Evolutionary conservation across 2,329 filamentous ascomycete genomes (phyloP).

Genomic region (Pyricularia sp.): DNA sequence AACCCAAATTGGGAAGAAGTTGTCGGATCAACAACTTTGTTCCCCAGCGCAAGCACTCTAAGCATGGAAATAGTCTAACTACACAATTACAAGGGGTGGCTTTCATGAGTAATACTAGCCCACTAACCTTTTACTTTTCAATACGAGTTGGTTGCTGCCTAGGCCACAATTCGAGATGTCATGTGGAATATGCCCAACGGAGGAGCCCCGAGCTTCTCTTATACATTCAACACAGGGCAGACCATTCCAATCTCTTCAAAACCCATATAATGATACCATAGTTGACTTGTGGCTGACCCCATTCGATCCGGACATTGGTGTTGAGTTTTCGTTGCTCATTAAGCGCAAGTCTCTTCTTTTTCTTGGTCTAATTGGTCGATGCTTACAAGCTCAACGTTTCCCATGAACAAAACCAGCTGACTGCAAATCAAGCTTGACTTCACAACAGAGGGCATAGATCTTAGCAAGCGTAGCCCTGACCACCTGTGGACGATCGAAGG

Average conservation of each 20-base stretch:
- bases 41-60: too few relatives aligned
- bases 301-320: background rate
- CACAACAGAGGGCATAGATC: background rate
- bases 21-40: too few relatives aligned
- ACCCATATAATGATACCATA: background rate
- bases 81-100: background rate
- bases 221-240: slow-evolving; percentile 4
- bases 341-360: background rate
- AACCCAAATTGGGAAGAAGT: too few relatives aligned
- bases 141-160: background rate
- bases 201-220: slow-evolving; percentile 9
- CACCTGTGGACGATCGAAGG: background rate
- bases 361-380: too few relatives aligned
- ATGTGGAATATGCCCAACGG: slow-evolving; percentile 5
- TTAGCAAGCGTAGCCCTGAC: background rate
- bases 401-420: too few relatives aligned
- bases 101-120: background rate
- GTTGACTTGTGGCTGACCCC: background rate
- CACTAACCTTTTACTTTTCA: background rate
- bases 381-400: too few relatives aligned
- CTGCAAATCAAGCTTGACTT: too few relatives aligned
- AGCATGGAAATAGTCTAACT: background rate
- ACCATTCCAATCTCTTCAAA: background rate
- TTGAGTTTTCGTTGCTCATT: background rate
- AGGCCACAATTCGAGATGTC: background rate